A percentile compares a stretch with the other conserved stretches of the same genome.
These are phyloP conservation scores for Brassica juncea DNA, from an alignment of 345 rosid genomes.

Conservation along the genomic window DNA sequence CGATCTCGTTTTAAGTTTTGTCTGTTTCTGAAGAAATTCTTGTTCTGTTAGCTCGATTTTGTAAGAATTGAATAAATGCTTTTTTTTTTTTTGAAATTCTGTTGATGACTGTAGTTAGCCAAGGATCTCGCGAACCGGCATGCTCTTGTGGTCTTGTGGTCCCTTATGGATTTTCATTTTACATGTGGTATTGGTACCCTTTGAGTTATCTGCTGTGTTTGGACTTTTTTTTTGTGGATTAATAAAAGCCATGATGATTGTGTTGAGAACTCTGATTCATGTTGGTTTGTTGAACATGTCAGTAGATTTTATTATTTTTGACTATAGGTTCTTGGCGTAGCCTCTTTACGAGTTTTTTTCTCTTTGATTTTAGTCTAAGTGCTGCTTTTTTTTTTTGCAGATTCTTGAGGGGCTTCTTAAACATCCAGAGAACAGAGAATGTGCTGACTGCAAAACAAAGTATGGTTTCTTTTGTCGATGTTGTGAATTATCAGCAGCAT, in stretches of 20 bases:
- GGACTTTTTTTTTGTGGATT: no score
- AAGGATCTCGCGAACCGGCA: background rate
- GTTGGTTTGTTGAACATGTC: constrained; percentile 20
- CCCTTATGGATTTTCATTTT: background rate
- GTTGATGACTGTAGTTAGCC: no score
- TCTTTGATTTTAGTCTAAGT: background rate
- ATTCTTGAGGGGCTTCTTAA: constrained; percentile 89
- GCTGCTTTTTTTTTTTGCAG: constrained; percentile 50
- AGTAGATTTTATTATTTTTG: background rate
- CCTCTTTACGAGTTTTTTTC: background rate
- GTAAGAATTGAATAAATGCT: background rate
- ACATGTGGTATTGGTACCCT: constrained; percentile 3
- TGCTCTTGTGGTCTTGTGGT: background rate
- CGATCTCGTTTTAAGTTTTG: background rate
- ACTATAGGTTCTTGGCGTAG: background rate
- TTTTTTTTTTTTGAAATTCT: background rate
- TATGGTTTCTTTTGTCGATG: constrained; percentile 39
- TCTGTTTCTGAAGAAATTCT: background rate
- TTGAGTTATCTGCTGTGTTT: background rate
- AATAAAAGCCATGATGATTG: background rate
- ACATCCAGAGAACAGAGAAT: constrained; percentile 90
- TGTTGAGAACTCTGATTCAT: constrained; percentile 2
- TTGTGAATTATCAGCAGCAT: constrained; percentile 12
- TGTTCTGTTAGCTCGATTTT: constrained; percentile 6
- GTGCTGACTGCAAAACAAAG: constrained; percentile 99